Conservation (phyloP, 345 rosid genomes). For the Arabis alpina region DNA sequence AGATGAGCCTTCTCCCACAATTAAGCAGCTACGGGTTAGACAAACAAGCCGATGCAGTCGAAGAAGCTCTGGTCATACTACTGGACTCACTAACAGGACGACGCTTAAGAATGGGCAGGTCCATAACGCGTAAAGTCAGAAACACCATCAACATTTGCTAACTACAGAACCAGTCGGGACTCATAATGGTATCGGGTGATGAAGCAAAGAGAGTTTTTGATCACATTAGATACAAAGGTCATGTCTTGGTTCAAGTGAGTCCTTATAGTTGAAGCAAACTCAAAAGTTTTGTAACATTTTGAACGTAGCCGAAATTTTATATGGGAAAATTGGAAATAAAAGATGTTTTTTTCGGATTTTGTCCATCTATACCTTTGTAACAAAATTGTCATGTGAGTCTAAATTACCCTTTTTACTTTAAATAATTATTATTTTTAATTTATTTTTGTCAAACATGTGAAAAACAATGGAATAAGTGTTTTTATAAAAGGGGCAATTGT, state of each 20-base stretch:
- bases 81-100: slow-evolving; percentile 76
- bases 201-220: slow-evolving; percentile 12
- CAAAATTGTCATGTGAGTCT: no score
- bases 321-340: no score
- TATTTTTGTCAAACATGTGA: no score
- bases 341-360: no score
- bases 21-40: slow-evolving; percentile 57
- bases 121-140: slow-evolving; percentile 74
- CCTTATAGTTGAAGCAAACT: slow-evolving; percentile 8
- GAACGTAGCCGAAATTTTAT: not conserved
- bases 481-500: no score
- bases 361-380: no score
- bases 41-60: slow-evolving; percentile 68
- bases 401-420: no score
- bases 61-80: slow-evolving; percentile 62
- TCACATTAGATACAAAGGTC: not conserved
- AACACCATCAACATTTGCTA: slow-evolving; percentile 52
- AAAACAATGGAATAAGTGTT: no score
- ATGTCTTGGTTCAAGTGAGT: not conserved
- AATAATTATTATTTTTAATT: no score
- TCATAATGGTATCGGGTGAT: not conserved
- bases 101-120: slow-evolving; percentile 94
- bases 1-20: slow-evolving; percentile 67
- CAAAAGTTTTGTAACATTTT: slow-evolving; percentile 16
- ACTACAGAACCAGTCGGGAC: slow-evolving; percentile 16